Base-by-base conservation (phyloP, 2,329 filamentous ascomycete genomes). In the Talaromyces islandicus region DNA sequence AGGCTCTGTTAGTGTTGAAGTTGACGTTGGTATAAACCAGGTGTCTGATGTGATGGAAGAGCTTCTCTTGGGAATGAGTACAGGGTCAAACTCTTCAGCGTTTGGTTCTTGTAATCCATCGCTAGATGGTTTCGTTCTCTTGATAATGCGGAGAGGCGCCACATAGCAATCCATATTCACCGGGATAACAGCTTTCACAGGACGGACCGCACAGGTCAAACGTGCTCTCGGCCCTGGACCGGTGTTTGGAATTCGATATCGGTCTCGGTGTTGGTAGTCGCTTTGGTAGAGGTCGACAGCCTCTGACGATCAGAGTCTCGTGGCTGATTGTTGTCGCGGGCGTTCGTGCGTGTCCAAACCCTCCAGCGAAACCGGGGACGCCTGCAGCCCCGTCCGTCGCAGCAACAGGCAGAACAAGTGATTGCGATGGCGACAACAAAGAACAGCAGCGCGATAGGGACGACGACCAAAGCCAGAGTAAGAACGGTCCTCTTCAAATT, bases 141-240 rank as follows among this genome's bases (percentile, higher is more conserved):
- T 85, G 66, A 78, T 68, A 66, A 85, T 81, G 46, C 80, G 78
- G 35, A 85, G 68, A 11, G 83, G 83, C 32, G 74, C 74, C 19
- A 81, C 78, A 59, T 65, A 66, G 46, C 68, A 59, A 56, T 70
- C 67, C 63, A 73, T 71, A 27, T 55, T 43, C 11, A 11, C 38
- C 30, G 38, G 14, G 32, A 38, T 17, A 10, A 17, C 29, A 1
- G 11, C 7, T 27, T 27, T 32, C 24, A 38, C 12, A 48, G 24
- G 17, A 24, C 7, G 3, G 24, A n/a, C 9, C 27, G 54, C 29
- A 9, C 10, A 54, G n/a, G n/a, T 60, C 68, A 71, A 19, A 69
- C 61, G 38, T 68, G 65, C 32, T 70, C 67, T 29, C 59, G 62
- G 41, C 60, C 58, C 21, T 58, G 56, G 30, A 69, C 66, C n/a